Base-by-base conservation (phyloP, 305 asterid genomes). In the Solanum hybrid region DNA sequence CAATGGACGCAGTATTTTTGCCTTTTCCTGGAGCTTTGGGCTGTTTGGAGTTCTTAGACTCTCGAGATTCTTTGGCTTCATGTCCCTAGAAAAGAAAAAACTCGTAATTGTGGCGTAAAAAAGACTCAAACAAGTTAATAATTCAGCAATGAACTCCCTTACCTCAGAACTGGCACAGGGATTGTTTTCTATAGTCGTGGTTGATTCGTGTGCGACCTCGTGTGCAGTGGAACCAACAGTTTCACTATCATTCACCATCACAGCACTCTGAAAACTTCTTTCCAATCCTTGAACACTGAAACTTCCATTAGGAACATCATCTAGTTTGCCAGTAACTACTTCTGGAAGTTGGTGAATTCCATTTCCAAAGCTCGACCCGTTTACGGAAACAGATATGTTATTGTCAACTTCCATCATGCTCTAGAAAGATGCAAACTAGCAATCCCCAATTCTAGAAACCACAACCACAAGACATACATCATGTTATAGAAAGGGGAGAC, bases 391-490 rank as follows among this genome's bases (percentile, higher is more conserved):
- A 5, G 91, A 87, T 91, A 91, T 89, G 86, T 81, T 39, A 71
- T 86, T 91, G 67, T 94, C 96, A 87, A 92, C 91, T 89, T 95
- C 98, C 98, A 95, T 96, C 92, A 35, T 61, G 85, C 89, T 89
- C 90, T 79, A 81, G 89, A 90, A 91, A 89, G 92, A 89, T 86
- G 89, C 89, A 84, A 79, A 67, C 40, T 79, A n/a, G 87, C 28
- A 74, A 77, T 64, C 86, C 90, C 84, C 92, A 90, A 88, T 75
- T 57, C 77, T 34, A 37, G 64, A 51, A 88, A 88, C 51, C 86
- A 34, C 73, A 77, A 39, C 28, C 69, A 82, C 71, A 82, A 82
- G 36, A 82, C 11, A 12, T 40, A 10, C 87, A 82, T 42, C 37
- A 80, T 36, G 11, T 79, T 36, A 36, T 12, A 36, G 22, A 36